Base-by-base conservation (phyloP, 2,329 filamentous ascomycete genomes). In the Trichoderma brevicompactum region DNA sequence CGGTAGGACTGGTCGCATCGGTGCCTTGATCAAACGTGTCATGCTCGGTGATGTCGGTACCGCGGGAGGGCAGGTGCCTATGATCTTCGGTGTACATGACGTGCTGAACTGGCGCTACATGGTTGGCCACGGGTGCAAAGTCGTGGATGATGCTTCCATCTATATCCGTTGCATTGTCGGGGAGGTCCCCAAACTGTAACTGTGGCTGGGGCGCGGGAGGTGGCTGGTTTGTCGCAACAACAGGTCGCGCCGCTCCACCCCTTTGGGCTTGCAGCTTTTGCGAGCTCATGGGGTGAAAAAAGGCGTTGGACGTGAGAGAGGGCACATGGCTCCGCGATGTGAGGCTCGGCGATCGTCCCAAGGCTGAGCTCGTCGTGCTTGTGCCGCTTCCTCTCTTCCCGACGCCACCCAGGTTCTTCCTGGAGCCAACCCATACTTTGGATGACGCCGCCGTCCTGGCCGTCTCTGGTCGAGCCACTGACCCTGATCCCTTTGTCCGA, bases 221-320 rank as follows among this genome's bases (percentile, higher is more conserved):
- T 54, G 72, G 71, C 50, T 81, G 79, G 64, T 74, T 76, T 70
- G 79, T 75, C 23, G 78, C 81, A 13, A 78, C 81, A 13, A 76
- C 70, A 6, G 82, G 80, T 23, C 83, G 79, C 43, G 80, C 74
- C 8, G 78, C 84, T 69, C 89, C 86, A 68, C 73, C 88, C 76
- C 94, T 85, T 78, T 98, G 95, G 63, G 93, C 93, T 79, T 98
- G 94, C 58, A 98, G 82, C 75, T 92, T 90, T 76, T 97, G 93
- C 28, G 94, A 96, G 79, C 94, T 98, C 92, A 99, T 96, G 44
- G 95, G 95, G 23, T 90, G 90, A 75, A 96, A 97, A 80, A 99
- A 98, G 62, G 92, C 94, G 73, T 94, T 91, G 15, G 92, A 93
- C 2, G 92, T 90, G 61, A 99, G 81, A 1, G 91, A 93, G 1